Evolutionary conservation across 2,329 filamentous ascomycete genomes (phyloP).

Genomic region (Trichophyton mentagrophytes): DNA sequence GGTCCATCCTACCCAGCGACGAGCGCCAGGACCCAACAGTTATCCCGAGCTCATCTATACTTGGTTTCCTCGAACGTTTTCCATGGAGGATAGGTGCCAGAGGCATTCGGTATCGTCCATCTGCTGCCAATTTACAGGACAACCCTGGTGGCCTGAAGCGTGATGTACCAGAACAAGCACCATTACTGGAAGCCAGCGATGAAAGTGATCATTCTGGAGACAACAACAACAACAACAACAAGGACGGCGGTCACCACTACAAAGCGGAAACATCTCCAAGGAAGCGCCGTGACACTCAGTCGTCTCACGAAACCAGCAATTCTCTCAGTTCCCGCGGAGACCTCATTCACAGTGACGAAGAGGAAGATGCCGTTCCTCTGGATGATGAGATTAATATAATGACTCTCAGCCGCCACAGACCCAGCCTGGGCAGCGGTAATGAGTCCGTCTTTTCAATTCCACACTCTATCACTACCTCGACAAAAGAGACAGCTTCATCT

Average conservation of each 20-base stretch:
- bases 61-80: constrained; percentile 71
- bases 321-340: constrained; percentile 81
- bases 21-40: constrained; percentile 60
- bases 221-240: neutral
- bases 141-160: constrained; percentile 51
- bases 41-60: constrained; percentile 73
- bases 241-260: constrained; percentile 22
- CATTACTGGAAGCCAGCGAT: constrained; percentile 54
- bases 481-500: constrained; percentile 37
- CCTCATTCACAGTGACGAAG: constrained; percentile 81
- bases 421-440: constrained; percentile 42
- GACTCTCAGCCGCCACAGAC: constrained; percentile 55
- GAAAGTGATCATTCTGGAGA: constrained; percentile 24
- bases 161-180: constrained; percentile 47
- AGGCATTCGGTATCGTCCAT: constrained; percentile 75
- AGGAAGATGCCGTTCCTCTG: constrained; percentile 84
- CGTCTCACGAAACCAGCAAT: constrained; percentile 69
- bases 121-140: constrained; percentile 78
- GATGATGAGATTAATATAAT: constrained; percentile 79
- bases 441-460: constrained; percentile 42
- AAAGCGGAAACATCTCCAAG: neutral
- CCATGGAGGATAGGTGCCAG: constrained; percentile 73
- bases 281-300: constrained; percentile 63
- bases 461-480: constrained; percentile 34
- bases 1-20: constrained; percentile 37